These are phyloP conservation scores for Neurospora intermedia DNA, from an alignment of 495 filamentous ascomycete genomes.

Conservation along the genomic window DNA sequence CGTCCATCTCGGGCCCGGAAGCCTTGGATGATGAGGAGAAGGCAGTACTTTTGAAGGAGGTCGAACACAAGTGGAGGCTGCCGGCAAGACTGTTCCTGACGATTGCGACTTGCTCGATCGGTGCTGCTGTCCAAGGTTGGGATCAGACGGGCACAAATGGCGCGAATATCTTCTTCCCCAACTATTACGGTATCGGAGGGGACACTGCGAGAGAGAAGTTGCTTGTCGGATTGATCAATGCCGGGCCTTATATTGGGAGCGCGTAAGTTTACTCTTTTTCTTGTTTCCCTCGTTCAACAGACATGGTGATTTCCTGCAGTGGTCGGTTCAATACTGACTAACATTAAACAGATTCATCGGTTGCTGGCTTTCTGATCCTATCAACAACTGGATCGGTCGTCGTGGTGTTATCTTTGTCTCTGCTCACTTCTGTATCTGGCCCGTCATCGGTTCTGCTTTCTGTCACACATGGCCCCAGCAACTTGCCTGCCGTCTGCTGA, in stretches of 20 bases:
- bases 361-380: conserved; percentile 61
- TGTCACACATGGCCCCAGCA: conserved; percentile 54
- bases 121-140: conserved; percentile 68
- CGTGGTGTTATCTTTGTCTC: conserved; percentile 58
- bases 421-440: conserved; percentile 51
- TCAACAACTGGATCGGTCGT: conserved; percentile 57
- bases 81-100: conserved; percentile 51
- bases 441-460: conserved; percentile 55
- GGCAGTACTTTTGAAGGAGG: conserved; percentile 42
- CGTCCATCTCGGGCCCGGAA: conserved; percentile 37
- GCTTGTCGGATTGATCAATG: conserved; percentile 40
- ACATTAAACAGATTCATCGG: conserved; percentile 29
- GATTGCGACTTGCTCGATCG: conserved; percentile 59
- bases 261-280: conserved; percentile 7
- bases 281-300: background rate
- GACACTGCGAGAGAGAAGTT: conserved; percentile 39
- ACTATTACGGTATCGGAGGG: conserved; percentile 30
- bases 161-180: conserved; percentile 58
- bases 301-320: background rate
- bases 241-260: conserved; percentile 41
- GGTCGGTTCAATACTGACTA: background rate
- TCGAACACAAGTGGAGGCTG: conserved; percentile 53
- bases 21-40: conserved; percentile 47
- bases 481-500: conserved; percentile 49
- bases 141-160: conserved; percentile 68